phyloP scores from a whole-genome alignment of 2,329 filamentous ascomycete genomes.

The Diplodia corticola region DNA sequence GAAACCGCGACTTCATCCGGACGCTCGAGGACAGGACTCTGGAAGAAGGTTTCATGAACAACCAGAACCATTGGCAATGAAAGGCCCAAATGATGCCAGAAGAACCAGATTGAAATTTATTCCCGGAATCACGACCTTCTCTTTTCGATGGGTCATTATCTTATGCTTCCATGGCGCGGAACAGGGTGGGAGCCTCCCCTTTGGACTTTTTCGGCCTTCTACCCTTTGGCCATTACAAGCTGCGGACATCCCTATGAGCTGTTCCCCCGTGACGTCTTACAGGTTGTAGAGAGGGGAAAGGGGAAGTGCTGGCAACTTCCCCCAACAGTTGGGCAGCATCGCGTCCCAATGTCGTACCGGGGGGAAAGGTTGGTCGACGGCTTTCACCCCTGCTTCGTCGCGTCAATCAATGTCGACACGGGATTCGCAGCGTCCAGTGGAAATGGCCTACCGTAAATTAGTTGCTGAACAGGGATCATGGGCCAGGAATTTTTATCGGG shows the following conservation, averaged over 20 bases:
- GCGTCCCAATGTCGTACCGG: not conserved
- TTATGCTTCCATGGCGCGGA: conserved; percentile 8
- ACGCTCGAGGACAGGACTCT: conserved; percentile 92
- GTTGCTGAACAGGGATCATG: not conserved
- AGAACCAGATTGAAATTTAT: not conserved
- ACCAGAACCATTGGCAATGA: conserved; percentile 66
- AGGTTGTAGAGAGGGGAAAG: not conserved
- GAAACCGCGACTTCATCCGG: conserved; percentile 86
- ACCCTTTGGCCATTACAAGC: not conserved
- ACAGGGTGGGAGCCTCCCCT: conserved; percentile 7
- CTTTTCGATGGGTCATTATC: conserved; percentile 11
- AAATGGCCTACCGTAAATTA: not conserved
- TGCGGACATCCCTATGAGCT: not conserved
- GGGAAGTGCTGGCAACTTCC: not conserved
- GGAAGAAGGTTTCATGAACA: conserved; percentile 83
- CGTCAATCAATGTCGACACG: not conserved
- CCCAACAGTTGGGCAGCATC: not conserved
- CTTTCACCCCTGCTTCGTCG: not conserved
- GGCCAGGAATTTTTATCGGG: not conserved
- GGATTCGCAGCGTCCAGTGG: not conserved
- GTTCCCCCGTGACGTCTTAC: not conserved
- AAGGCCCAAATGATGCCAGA: not conserved
- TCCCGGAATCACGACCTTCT: conserved; percentile 7
- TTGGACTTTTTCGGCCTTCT: conserved; percentile 9
- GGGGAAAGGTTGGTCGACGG: not conserved